Evolutionary conservation across 2,329 filamentous ascomycete species (phyloP), one percentile per base, ranked within the genome.

Genomic region (Fusarium bactridioides): DNA sequence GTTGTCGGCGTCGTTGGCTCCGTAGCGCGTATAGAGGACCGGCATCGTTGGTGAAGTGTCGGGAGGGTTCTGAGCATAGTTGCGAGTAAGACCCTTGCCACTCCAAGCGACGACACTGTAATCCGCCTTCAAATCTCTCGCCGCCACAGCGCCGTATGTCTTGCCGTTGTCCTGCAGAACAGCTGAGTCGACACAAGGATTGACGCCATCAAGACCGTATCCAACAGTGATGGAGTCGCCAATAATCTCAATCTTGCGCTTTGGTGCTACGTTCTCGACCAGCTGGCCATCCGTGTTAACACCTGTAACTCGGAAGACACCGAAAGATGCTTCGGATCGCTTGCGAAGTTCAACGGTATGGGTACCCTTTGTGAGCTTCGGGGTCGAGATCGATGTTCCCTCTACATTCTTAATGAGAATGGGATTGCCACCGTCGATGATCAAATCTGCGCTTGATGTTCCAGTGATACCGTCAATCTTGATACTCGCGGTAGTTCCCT

Each of bases 181-280:
- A 7, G 83, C 82, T 5, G 77, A 79, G 75, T 85, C 82, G 7
- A 76, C 76, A 70, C 83, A 85, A 15, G 83, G 83, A 23, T 78
- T 69, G 10, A 75, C 74, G 44, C 82, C 83, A 60, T 83, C 83
- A 19, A 84, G 78, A 4, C 83, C 83, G 65, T 85, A 85, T 7
- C 83, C 83, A 8, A 84, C 83, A 5, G 78, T 82, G 69, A 85
- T 85, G 29, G 83, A 84, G 74, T 85, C 83, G 13, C 83, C 83
- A 33, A 85, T 83, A 50, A 84, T 74, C 67, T 85, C 82, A 44
- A 85, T 84, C 63, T 80, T 80, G 29, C 80, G 81, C 15, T 72
- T 74, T 7, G 78, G 76, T 2, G 64, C 66, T 12, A 66, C 53
- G 21, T 74, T 70, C 8, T 70, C 72, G 35, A 83, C 69, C 15